A percentile compares a stretch with the other conserved stretches of the same genome.
Evolutionary conservation across 1,139 yeast species (phyloP).

Genomic region (Geotrichum reessii): DNA sequence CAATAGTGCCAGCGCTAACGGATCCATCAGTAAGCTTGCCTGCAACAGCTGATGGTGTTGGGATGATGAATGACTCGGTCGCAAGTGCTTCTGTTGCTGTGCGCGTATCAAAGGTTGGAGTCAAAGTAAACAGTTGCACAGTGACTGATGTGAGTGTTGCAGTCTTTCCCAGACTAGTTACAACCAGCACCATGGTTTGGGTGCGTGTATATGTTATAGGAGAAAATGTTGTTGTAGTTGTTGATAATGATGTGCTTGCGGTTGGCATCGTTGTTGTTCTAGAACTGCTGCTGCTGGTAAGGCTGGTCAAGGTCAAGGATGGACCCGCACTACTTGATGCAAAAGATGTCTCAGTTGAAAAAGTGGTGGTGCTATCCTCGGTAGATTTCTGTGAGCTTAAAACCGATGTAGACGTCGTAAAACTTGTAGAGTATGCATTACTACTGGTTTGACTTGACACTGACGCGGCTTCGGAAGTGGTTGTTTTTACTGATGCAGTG

Average conservation of each 20-base stretch:
- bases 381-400: no score
- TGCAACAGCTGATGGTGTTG: slow-evolving; percentile 12
- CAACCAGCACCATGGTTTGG: slow-evolving; percentile 12
- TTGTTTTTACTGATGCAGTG: neutral
- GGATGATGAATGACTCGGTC: slow-evolving; percentile 3
- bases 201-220: slow-evolving; percentile 17
- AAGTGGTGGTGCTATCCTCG: neutral
- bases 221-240: neutral
- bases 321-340: neutral
- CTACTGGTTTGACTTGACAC: no score
- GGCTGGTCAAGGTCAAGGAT: neutral
- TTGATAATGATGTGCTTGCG: neutral
- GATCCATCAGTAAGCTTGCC: slow-evolving; percentile 3
- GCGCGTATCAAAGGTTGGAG: slow-evolving; percentile 20
- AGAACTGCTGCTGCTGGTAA: neutral
- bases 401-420: no score
- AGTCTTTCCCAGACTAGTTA: slow-evolving; percentile 12
- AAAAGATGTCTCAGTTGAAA: neutral
- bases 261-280: neutral
- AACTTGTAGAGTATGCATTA: no score
- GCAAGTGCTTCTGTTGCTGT: slow-evolving; percentile 12
- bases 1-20: slow-evolving; percentile 34
- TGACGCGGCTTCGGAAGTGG: no score
- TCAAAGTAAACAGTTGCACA: slow-evolving; percentile 11
- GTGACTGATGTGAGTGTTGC: slow-evolving; percentile 17